These are phyloP conservation scores for Penicillium manginii DNA, from an alignment of 495 filamentous ascomycete genomes.

Conservation along the genomic window DNA sequence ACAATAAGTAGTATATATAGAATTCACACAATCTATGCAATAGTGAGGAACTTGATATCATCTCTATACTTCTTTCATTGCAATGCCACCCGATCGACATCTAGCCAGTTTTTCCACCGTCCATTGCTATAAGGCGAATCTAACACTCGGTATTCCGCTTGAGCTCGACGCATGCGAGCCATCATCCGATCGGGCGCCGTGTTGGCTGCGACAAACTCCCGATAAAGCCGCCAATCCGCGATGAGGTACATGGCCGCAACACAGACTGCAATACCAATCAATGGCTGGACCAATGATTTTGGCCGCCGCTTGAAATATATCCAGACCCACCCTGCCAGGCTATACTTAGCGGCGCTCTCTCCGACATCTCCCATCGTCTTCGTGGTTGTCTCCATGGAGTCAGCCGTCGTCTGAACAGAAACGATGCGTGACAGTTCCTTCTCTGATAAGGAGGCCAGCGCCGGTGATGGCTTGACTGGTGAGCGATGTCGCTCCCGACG, in stretches of 20 bases:
- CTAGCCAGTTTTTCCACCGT: neutral
- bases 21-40: too few relatives aligned
- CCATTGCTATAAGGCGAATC: neutral
- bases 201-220: neutral
- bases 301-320: neutral
- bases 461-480: neutral
- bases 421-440: neutral
- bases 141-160: neutral
- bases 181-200: neutral
- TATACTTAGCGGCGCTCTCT: too few relatives aligned
- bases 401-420: neutral
- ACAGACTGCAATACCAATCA: neutral
- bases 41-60: too few relatives aligned
- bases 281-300: neutral
- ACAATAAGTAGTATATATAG: too few relatives aligned
- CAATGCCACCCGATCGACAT: constrained; percentile 5
- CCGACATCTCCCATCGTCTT: too few relatives aligned
- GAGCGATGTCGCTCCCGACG: neutral
- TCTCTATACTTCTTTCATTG: neutral
- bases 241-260: neutral
- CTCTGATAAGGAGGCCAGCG: neutral
- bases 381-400: too few relatives aligned
- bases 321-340: neutral
- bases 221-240: neutral
- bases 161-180: neutral